These are phyloP conservation scores for Metschnikowia cubensis DNA, from an alignment of 805 yeast genomes.

Conservation along the genomic window DNA sequence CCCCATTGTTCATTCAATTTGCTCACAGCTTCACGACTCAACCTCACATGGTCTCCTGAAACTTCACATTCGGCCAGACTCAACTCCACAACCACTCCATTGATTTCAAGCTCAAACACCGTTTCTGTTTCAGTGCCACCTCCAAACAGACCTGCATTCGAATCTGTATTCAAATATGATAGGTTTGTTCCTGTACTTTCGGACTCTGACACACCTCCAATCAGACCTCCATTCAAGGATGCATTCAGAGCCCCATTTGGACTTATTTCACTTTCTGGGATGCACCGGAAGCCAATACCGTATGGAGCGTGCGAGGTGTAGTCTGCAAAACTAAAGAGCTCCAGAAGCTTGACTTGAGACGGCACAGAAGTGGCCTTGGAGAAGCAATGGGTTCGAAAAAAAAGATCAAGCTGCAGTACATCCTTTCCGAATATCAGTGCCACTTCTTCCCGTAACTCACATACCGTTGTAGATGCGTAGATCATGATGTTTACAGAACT, in stretches of 20 bases:
- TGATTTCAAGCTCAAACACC: constrained; percentile 6
- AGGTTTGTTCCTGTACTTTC: no score
- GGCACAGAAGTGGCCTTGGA: constrained; percentile 2
- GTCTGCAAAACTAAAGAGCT: constrained; percentile 3
- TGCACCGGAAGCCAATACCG: background rate
- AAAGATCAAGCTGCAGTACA: constrained; percentile 1
- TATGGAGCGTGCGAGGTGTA: background rate
- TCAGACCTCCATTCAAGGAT: no score
- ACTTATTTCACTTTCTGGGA: no score
- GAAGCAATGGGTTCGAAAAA: constrained; percentile 5
- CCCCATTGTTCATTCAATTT: constrained; percentile 3
- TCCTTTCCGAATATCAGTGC: background rate
- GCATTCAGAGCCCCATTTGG: no score
- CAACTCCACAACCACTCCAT: constrained; percentile 8
- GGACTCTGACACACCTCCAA: no score
- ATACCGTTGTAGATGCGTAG: background rate
- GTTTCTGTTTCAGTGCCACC: background rate
- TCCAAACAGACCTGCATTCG: no score
- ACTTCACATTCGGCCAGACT: constrained; percentile 14
- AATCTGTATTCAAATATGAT: no score
- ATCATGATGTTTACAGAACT: background rate
- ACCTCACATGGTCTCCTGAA: constrained; percentile 4
- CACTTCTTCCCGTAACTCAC: constrained; percentile 5
- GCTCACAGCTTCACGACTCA: constrained; percentile 9
- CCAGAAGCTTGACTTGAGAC: constrained; percentile 2